Evolutionary conservation across 495 filamentous ascomycete species (phyloP), one percentile per base, ranked within the genome.

Genomic region (Apiosordaria backusii): DNA sequence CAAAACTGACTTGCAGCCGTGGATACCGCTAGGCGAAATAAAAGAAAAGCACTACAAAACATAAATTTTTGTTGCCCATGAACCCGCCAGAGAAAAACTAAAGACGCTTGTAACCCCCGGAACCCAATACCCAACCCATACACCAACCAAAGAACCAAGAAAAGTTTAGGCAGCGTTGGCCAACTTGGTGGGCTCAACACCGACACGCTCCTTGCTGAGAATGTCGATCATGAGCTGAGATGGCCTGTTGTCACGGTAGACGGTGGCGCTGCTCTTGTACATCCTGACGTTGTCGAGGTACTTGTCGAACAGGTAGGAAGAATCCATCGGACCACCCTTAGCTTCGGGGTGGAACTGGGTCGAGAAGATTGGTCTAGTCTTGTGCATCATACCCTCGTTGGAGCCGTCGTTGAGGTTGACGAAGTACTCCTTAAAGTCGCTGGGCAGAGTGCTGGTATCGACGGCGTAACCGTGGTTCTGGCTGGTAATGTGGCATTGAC

Each of bases 381-480:
- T 90, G 85, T 98, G 95, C 74, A 97, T 92, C 88, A 97, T 92
- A 61, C 89, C 93, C 80, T 98, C 94, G 76, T 98, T 98, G 80
- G 87, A 90, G 40, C 89, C 89, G 73, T 99, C 95, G 80, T 97
- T 97, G 65, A 97, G 84, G 84, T 99, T 99, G 72, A 95, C 87
- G 74, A 98, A 98, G 82, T 96, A 97, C 74, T 97, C 94, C 83
- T 94, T 95, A 87, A 91, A 99, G 60, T 98, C 91, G 29, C 77
- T 80, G 24, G 90, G 85, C 22, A 99, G 84, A 10, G 92, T 97
- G 62, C 82, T 82, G 10, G 92, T 86, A 73, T 98, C 95, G 57
- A 99, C 93, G 19, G 95, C 95, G 73, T 99, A 99, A 57, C 95
- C 95, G 79, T 99, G 95, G 81, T 99, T 99, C 83, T 99, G 95